Percentiles rank a stretch among this genome's conserved stretches.
Conservation (phyloP, 2,329 filamentous ascomycete genomes). For the Arthrobotrys pseudoclavata region DNA sequence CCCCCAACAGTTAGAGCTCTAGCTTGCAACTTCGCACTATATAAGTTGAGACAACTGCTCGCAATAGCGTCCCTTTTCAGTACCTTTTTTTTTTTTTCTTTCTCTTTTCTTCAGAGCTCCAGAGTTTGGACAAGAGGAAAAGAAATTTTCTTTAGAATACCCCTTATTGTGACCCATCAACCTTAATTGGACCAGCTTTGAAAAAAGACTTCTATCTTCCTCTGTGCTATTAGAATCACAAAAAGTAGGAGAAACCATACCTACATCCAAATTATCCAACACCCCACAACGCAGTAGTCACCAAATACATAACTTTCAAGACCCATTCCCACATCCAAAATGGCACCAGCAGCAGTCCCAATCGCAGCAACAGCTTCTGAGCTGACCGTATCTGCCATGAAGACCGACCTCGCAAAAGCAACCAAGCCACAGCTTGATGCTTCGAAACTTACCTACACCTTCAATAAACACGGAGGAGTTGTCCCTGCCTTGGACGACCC, state of each 20-base stretch:
- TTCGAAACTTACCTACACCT: slow-evolving; percentile 73
- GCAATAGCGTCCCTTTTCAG: slow-evolving; percentile 50
- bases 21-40: slow-evolving; percentile 51
- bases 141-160: slow-evolving; percentile 37
- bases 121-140: slow-evolving; percentile 40
- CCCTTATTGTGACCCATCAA: slow-evolving; percentile 30
- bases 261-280: slow-evolving; percentile 31
- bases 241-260: slow-evolving; percentile 6
- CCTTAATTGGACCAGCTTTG: slow-evolving; percentile 30
- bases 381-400: slow-evolving; percentile 44
- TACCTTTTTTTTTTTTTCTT: slow-evolving; percentile 23
- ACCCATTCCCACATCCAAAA: slow-evolving; percentile 16
- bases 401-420: slow-evolving; percentile 29
- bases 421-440: slow-evolving; percentile 67
- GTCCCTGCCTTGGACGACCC: slow-evolving; percentile 70
- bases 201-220: slow-evolving; percentile 15
- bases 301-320: neutral
- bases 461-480: slow-evolving; percentile 69
- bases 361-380: slow-evolving; percentile 34
- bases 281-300: slow-evolving; percentile 29
- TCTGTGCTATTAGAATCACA: slow-evolving; percentile 26
- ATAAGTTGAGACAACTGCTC: slow-evolving; percentile 59
- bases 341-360: slow-evolving; percentile 58
- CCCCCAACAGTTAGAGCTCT: slow-evolving; percentile 38
- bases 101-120: slow-evolving; percentile 44